These are phyloP conservation scores for Clavispora fructus DNA, from an alignment of 805 yeast species.

Conservation along the genomic window DNA sequence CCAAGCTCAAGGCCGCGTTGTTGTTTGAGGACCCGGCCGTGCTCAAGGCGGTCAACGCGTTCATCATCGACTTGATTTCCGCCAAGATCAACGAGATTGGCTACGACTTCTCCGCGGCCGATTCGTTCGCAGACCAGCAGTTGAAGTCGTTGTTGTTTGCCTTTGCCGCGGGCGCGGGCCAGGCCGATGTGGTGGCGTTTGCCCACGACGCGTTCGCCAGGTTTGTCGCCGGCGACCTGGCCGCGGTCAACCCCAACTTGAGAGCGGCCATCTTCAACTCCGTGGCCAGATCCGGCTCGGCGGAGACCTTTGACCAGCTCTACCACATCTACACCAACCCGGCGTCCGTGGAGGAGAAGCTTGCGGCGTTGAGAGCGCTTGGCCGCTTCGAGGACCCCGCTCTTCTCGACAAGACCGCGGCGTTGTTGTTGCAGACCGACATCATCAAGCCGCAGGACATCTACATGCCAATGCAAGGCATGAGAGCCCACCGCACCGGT, in stretches of 20 bases:
- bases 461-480: conserved; percentile 70
- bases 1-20: conserved; percentile 48
- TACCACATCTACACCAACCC: conserved; percentile 58
- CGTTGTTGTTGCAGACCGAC: conserved; percentile 50
- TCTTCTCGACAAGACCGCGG: conserved; percentile 52
- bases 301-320: conserved; percentile 57
- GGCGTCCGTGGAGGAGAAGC: conserved; percentile 58
- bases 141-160: conserved; percentile 61
- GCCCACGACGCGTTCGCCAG: conserved; percentile 47
- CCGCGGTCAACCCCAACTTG: conserved; percentile 70
- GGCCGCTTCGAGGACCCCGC: conserved; percentile 56
- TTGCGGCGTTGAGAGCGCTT: conserved; percentile 61
- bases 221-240: conserved; percentile 56
- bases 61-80: conserved; percentile 51
- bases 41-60: conserved; percentile 44
- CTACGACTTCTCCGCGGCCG: conserved; percentile 53
- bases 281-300: conserved; percentile 64
- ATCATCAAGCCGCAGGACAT: conserved; percentile 66
- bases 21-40: conserved; percentile 46
- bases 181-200: conserved; percentile 41
- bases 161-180: conserved; percentile 52
- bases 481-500: conserved; percentile 61
- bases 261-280: conserved; percentile 59
- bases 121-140: conserved; percentile 57
- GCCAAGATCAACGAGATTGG: conserved; percentile 55